Evolutionary conservation across 441 rosid species (phyloP).

Genomic region (Erysimum cheiri): DNA sequence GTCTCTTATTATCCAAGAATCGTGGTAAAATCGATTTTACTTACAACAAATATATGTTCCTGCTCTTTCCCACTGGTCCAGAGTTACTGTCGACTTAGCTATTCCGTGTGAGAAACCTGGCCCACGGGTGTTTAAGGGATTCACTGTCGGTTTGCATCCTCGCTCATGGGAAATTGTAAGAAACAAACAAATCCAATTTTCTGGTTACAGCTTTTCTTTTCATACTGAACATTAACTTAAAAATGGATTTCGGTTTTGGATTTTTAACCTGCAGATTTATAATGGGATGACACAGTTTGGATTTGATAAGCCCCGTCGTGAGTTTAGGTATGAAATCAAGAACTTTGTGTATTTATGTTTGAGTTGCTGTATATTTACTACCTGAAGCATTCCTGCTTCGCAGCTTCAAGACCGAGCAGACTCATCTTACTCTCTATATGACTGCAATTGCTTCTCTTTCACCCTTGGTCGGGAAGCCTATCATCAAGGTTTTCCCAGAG

Average conservation of each 20-base stretch:
- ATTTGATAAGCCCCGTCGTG: conserved; percentile 61
- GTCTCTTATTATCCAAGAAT: conserved; percentile 24
- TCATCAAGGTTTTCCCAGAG: conserved; percentile 77
- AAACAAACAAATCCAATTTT: neutral
- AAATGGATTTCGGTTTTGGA: conserved; percentile 9
- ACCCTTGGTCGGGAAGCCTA: conserved; percentile 67
- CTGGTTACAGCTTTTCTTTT: conserved; percentile 10
- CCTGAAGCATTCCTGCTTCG: conserved; percentile 27
- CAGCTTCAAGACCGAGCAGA: conserved; percentile 88
- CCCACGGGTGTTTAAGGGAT: conserved; percentile 78
- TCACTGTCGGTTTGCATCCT: conserved; percentile 96
- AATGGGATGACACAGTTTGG: conserved; percentile 93
- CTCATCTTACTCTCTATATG: conserved; percentile 78
- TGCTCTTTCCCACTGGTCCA: conserved; percentile 45
- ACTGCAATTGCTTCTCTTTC: conserved; percentile 85
- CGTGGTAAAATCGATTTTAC: neutral
- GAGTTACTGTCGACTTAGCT: conserved; percentile 81
- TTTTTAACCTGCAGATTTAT: conserved; percentile 61
- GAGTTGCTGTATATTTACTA: conserved; percentile 13
- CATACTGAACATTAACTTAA: conserved; percentile 5
- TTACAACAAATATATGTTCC: conserved; percentile 17
- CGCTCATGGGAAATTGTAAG: conserved; percentile 95
- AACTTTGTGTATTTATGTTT: conserved; percentile 10
- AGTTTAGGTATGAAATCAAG: conserved; percentile 60
- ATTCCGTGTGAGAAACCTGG: conserved; percentile 88